phyloP scores from a whole-genome alignment of 164 flowering plant genomes.

The Vitis rotundifolia region DNA sequence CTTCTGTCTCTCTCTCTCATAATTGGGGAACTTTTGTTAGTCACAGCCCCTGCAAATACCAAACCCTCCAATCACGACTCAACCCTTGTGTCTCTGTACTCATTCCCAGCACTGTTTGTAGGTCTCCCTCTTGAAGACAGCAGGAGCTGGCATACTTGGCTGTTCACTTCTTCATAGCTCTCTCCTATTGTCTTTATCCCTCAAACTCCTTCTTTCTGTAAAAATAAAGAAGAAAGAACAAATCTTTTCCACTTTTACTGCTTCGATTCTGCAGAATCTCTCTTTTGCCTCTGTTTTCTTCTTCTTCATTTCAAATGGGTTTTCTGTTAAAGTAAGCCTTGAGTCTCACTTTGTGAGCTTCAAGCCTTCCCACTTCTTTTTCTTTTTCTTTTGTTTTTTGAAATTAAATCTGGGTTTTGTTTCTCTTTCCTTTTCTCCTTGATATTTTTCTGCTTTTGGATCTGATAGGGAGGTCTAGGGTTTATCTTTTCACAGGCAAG shows the following conservation, averaged over 20 bases:
- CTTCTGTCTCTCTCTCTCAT: conserved; percentile 9
- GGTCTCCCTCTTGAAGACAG: conserved; percentile 3
- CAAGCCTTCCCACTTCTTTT: conserved; percentile 5
- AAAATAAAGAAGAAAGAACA: conserved; percentile 12
- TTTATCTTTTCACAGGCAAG: conserved; percentile 18
- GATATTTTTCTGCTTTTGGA: conserved; percentile 12
- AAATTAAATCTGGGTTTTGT: conserved; percentile 21
- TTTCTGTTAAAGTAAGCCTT: conserved; percentile 7
- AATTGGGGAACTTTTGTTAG: conserved; percentile 1
- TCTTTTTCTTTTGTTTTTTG: not conserved
- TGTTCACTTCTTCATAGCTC: conserved; percentile 2
- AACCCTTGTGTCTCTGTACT: conserved; percentile 13
- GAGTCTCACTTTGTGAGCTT: conserved; percentile 5
- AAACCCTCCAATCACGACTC: conserved; percentile 31
- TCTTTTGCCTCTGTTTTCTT: conserved; percentile 16
- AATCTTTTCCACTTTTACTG: conserved; percentile 21
- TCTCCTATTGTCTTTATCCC: not conserved
- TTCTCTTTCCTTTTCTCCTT: conserved; percentile 3
- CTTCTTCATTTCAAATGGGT: conserved; percentile 18
- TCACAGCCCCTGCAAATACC: conserved; percentile 25
- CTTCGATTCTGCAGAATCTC: conserved; percentile 21
- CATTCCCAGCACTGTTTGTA: conserved; percentile 3
- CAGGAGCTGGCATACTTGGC: conserved; percentile 1
- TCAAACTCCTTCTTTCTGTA: not conserved
- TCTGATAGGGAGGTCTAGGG: conserved; percentile 25